phyloP scores from a whole-genome alignment of 2,329 filamentous ascomycete species.

The Fusarium agapanthi region DNA sequence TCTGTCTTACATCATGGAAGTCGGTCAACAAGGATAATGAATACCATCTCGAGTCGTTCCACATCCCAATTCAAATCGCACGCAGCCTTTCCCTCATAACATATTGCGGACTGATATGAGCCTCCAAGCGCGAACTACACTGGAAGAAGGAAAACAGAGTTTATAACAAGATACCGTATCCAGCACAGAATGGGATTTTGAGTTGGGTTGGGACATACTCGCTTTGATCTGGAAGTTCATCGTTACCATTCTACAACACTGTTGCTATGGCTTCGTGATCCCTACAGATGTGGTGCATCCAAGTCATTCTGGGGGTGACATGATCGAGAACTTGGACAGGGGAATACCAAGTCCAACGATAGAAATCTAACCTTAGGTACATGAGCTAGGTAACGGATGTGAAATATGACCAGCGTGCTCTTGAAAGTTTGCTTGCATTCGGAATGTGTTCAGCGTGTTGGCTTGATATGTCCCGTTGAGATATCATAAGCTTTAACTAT shows the following conservation, averaged over 20 bases:
- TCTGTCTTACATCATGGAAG: not conserved
- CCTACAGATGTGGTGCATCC: not conserved
- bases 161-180: not conserved
- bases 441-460: not conserved
- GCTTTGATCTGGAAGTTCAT: not conserved
- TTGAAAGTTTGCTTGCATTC: too few relatives aligned
- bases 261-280: not conserved
- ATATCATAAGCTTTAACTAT: not conserved
- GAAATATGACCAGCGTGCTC: not conserved
- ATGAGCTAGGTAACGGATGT: not conserved
- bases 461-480: not conserved
- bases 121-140: not conserved
- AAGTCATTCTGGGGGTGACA: not conserved
- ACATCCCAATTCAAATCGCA: not conserved
- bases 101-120: not conserved
- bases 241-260: not conserved
- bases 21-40: not conserved
- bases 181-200: too few relatives aligned
- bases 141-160: too few relatives aligned
- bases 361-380: not conserved
- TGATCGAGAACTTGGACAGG: not conserved
- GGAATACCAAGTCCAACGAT: not conserved
- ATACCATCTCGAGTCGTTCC: too few relatives aligned
- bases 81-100: not conserved
- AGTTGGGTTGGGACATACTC: not conserved